Base-by-base conservation (phyloP, 495 filamentous ascomycete genomes). In the Penicillium lividum region DNA sequence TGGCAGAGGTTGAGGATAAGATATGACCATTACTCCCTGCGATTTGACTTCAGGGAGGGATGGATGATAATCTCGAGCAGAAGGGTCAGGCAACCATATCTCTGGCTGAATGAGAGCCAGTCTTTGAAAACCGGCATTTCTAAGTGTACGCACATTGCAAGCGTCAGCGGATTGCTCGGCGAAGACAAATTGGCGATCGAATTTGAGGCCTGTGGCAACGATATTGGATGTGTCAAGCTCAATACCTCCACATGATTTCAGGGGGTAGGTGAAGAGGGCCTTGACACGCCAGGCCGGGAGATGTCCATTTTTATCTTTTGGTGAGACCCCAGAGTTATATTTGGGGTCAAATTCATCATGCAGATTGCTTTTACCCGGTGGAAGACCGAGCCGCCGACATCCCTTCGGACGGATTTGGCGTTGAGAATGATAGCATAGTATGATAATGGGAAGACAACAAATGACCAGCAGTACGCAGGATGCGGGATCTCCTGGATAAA, bases 111-210 rank as follows among this genome's bases (percentile, higher is more conserved):
- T 78, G 44, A 84, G 86, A 6, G 92, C 88, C 29, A 98, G 77
- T 27, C 77, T 74, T 2, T 90, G 81, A 67, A 89, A 89, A 40
- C 88, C 81, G 31, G 91, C 75, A 65, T 94, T 89, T 7, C 76
- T 73, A 9, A 79, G 57, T 5, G 93, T 97, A 63, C 92, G 80
- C 63, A 91, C 92, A 13, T 81, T 80, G 92, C 92, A 98, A 50
- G 57, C 62, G 0, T 64, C 60, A 0, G 61, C 11, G 40, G 30
- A 53, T 7, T 87, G 77, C 68, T 91, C 86, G 1, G 87, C 89
- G 62, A 96, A 91, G 49, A 84, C 88, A 78, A 92, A 96, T 62
- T 90, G 84, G 1, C 93, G 86, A 70, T 98, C 93, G 69, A 87
- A 89, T 68, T 89, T 80, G 46, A 98, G 79, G 4, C 93, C 93